Base-by-base conservation (phyloP, 345 rosid species). In the Alliaria petiolata region DNA sequence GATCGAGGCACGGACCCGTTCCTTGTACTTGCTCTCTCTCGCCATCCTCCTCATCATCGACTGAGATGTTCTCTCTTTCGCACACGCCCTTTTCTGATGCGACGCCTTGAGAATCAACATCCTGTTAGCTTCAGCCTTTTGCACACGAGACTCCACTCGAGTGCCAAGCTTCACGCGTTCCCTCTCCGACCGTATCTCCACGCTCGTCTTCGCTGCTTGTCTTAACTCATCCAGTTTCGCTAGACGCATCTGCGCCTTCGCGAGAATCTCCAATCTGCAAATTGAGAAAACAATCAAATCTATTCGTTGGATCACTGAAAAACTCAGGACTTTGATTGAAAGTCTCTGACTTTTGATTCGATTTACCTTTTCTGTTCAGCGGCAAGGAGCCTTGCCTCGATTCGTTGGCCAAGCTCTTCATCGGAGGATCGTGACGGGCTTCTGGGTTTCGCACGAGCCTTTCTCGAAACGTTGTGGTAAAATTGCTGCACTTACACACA, bases 281-380 rank as follows among this genome's bases (percentile, higher is more conserved):
- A n/a, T 14, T 11, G 14, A 6, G 26, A 12, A 38, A 22, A 59
- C 38, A 56, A 62, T 10, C 28, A 54, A 45, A 53, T 14, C 54
- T 13, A 28, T 45, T 12, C n/a, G n/a, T n/a, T n/a, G n/a, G n/a
- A 40, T 40, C n/a, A 53, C 36, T 19, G 19, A 69, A 56, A 62
- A 54, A 13, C 42, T 42, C 1, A 7, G n/a, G 0, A 45, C 74
- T 47, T 46, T 43, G 31, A 28, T 22, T 22, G 25, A 22, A 22
- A 22, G 25, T 1, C 25, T 22, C 25, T 11, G 0, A 45, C 74
- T 46, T 46, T 43, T n/a, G 10, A 34, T n/a, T n/a, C n/a, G n/a
- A n/a, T 39, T 28, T 33, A 95, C 99, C 99, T 86, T 77, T 95
- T 95, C 78, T 81, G 91, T 82, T 88, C 93, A 17, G 99, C 99